Conservation (phyloP, 345 rosid species). For the Trapa bicornis region DNA sequence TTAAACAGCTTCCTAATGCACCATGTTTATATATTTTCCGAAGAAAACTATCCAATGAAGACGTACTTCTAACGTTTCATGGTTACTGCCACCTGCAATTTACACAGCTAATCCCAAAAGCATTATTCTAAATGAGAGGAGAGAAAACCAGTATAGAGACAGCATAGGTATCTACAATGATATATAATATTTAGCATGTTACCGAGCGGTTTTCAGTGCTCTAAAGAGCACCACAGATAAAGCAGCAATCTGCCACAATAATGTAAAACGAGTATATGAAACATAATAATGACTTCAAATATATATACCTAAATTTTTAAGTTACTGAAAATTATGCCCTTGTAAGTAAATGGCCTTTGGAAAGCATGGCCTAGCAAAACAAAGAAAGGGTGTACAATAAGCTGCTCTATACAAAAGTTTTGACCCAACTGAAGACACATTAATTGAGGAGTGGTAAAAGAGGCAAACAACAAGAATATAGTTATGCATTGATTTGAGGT, state of each 20-base stretch:
- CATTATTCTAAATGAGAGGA: not conserved
- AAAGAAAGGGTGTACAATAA: not conserved
- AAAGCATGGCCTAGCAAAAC: not conserved
- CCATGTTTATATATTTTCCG: not conserved
- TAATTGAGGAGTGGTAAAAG: not conserved
- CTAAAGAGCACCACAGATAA: slow-evolving; percentile 85
- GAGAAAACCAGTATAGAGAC: not conserved
- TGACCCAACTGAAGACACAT: not conserved
- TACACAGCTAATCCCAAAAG: not conserved
- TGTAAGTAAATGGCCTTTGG: not conserved
- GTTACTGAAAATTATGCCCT: not conserved
- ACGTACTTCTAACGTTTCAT: not conserved
- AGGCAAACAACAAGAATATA: not conserved
- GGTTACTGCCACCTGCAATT: not conserved
- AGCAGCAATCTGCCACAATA: slow-evolving; percentile 67
- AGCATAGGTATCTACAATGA: not conserved
- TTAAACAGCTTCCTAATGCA: too few relatives aligned
- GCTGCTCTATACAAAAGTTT: not conserved
- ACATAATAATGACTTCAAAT: not conserved
- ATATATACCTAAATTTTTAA: not conserved
- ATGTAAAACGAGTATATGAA: slow-evolving; percentile 7
- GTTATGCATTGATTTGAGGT: not conserved
- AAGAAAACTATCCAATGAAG: not conserved
- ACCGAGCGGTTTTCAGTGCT: slow-evolving; percentile 75
- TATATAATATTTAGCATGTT: slow-evolving; percentile 4